phyloP scores from a whole-genome alignment of 2,329 filamentous ascomycete species.

The Mycosphaerella sp. region DNA sequence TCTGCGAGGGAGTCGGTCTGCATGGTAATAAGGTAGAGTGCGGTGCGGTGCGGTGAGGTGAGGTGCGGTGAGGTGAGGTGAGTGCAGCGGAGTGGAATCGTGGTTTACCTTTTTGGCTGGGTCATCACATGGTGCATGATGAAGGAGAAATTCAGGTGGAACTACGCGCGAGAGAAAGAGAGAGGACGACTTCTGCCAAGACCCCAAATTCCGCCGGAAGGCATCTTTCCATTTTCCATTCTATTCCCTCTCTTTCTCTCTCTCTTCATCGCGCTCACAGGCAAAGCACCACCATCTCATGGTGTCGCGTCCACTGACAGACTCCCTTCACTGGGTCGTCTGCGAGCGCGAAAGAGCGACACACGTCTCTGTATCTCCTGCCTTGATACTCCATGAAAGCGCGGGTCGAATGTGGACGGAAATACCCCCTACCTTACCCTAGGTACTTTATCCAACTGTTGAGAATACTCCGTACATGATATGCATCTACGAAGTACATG shows the following conservation, averaged over 20 bases:
- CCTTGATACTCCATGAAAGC: conserved; percentile 44
- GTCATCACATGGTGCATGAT: conserved; percentile 1
- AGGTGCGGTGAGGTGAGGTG: no score
- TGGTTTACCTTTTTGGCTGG: no score
- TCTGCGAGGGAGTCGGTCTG: conserved; percentile 47
- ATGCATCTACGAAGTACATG: neutral
- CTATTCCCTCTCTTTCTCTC: conserved; percentile 11
- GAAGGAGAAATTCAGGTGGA: neutral
- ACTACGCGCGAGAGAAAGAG: neutral
- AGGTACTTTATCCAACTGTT: no score
- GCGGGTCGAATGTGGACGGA: conserved; percentile 39
- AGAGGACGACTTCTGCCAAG: neutral
- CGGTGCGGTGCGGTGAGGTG: neutral
- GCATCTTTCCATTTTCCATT: neutral
- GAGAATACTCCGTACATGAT: no score
- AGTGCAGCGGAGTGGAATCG: no score
- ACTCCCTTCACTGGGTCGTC: conserved; percentile 41
- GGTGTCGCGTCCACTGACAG: conserved; percentile 22
- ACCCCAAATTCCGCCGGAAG: no score
- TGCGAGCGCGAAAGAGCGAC: conserved; percentile 41
- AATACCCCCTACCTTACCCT: neutral
- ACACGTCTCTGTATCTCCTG: conserved; percentile 48
- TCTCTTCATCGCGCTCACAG: conserved; percentile 31
- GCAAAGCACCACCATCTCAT: conserved; percentile 21
- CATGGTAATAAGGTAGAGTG: neutral